Evolutionary conservation across 2,329 filamentous ascomycete genomes (phyloP), one percentile per base, ranked within the genome.

Genomic region (Nothomitra cinnamomea): DNA sequence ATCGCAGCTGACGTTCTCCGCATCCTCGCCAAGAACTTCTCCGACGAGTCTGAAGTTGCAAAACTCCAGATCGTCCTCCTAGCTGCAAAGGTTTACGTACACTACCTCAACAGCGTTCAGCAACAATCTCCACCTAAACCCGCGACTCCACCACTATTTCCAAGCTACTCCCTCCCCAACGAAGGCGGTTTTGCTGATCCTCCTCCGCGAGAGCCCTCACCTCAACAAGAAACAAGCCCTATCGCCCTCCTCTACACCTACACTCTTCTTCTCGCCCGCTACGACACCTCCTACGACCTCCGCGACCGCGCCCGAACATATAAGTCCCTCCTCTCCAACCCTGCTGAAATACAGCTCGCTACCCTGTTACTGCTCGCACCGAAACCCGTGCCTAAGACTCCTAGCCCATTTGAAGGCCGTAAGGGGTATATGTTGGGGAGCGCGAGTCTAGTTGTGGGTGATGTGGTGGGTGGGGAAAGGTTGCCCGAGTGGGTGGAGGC

Each of bases 11-110:
- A 98, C 62, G 88, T 96, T 5, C 71, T 96, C 35, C 80, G 92
- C 6, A 90, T 96, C 43, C 70, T 98, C 1, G 77, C 88, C 45
- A 90, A 88, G 65, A 83, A 82, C 17, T 98, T 96, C 63, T 73
- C 81, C 1, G 80, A 82, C 57, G 92, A 98, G 68, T 81, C 82
- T 1, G 88, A 95, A 63, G 74, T 82, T 25, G 88, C 87, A 12
- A 95, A 94, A 66, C 76, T 88, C 55, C 92, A 98, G 65, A 94
- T 96, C 58, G 76, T 98, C 15, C 74, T 98, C 0, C 75, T 98
- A 2, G 92, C 86, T 5, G 90, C 92, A n/a, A 96, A 96, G 64
- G 88, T 96, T 1, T 96, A 96, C 63, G 75, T 96, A 15, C 87
- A 96, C 61, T 80, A 94, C 63, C 68, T 96, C 40, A 87, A 87